Base-by-base conservation (phyloP, 768 basidiomycete species). In the Chalciporus chontae region DNA sequence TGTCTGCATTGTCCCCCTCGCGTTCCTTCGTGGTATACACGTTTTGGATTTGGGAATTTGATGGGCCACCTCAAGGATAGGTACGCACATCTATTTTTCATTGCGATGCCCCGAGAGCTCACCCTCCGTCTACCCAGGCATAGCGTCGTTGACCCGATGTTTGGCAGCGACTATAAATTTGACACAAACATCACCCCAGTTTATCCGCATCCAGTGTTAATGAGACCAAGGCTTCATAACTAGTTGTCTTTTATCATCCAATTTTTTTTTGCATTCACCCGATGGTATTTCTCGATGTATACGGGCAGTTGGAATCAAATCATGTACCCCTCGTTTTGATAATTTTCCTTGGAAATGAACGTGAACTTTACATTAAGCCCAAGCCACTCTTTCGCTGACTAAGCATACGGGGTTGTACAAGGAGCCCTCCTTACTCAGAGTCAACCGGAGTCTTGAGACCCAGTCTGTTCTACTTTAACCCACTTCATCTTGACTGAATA, bases 1-100 rank as follows among this genome's bases (percentile, higher is more conserved):
- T 65, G 64, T 37, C 59, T 62, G 42, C 52, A 43, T 23, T 65
- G 65, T 36, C 64, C 65, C 45, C 57, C 59, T 41, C 54, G 60
- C 14, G 55, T 65, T 40, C 62, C 62, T 27, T 67, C 62, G 27
- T 65, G 65, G 64, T 50, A 45, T 26, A 55, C 64, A 21, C 54
- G 49, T 8, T 54, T 58, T 26, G 59, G 64, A 11, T 40, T 40
- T 2, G 36, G 18, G n/a, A 51, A 52, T 40, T 21, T 64, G 38
- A 19, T 56, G 15, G 24, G 14, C 47, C 63, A 64, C 21, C 54
- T 66, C 39, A 48, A 53, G 29, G 39, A 53, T 15, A 46, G 29
- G 63, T 64, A 15, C 17, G 61, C 64, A 39, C 23, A 15, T 15
- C 24, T 11, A 31, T 39, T 14, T 21, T 26, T 23, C 43, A 32